These are phyloP conservation scores for Imleria badia DNA, from an alignment of 768 basidiomycete species.

Conservation along the genomic window DNA sequence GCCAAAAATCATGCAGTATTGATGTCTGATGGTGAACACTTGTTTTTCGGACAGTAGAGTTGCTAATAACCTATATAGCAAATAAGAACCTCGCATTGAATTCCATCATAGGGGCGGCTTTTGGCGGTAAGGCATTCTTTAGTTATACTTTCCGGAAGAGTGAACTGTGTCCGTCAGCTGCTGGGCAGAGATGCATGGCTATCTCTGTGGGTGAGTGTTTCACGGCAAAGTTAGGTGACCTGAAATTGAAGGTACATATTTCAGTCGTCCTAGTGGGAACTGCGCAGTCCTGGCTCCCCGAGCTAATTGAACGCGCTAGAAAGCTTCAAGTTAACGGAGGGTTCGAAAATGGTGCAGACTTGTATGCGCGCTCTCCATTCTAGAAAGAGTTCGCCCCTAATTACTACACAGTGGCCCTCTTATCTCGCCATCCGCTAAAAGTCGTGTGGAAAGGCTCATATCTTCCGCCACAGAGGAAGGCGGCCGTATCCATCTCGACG, in stretches of 20 bases:
- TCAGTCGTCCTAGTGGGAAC: slow-evolving; percentile 81
- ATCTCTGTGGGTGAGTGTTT: slow-evolving; percentile 73
- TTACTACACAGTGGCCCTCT: slow-evolving; percentile 58
- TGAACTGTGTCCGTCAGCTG: slow-evolving; percentile 51
- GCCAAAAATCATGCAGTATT: slow-evolving; percentile 95
- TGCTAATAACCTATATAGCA: slow-evolving; percentile 43
- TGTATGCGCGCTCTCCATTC: slow-evolving; percentile 44
- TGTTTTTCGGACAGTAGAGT: background rate
- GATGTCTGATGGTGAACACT: slow-evolving; percentile 82
- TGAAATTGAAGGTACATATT: background rate
- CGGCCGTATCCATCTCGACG: slow-evolving; percentile 85
- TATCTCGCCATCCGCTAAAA: slow-evolving; percentile 81
- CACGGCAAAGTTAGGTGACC: background rate
- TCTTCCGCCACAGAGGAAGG: slow-evolving; percentile 75
- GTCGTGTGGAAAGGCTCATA: slow-evolving; percentile 73
- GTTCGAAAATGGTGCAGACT: slow-evolving; percentile 82
- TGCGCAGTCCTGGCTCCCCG: slow-evolving; percentile 78
- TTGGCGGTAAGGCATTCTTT: slow-evolving; percentile 59
- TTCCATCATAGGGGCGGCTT: slow-evolving; percentile 90
- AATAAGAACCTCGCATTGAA: slow-evolving; percentile 92
- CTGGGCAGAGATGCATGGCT: slow-evolving; percentile 98
- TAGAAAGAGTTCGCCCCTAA: background rate
- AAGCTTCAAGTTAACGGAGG: slow-evolving; percentile 84
- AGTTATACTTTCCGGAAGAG: slow-evolving; percentile 20
- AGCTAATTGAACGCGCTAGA: slow-evolving; percentile 78